phyloP scores from a whole-genome alignment of 257 asterid genomes.

The Nicotiana undulata region DNA sequence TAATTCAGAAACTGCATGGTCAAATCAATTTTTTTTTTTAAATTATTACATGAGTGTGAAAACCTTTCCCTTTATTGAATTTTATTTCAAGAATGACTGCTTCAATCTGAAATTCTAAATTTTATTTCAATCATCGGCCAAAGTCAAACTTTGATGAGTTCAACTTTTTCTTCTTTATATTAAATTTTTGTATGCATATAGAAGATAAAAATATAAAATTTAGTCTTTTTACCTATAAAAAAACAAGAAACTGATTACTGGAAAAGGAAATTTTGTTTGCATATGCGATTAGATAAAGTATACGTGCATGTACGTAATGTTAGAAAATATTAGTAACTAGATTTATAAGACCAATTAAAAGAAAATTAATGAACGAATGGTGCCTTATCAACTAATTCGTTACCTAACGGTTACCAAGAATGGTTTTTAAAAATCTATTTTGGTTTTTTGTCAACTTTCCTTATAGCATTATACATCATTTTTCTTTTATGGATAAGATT shows the following conservation, averaged over 20 bases:
- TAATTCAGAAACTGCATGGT: neutral
- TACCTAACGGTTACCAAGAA: neutral
- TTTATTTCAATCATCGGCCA: neutral
- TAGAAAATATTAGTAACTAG: neutral
- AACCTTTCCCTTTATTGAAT: neutral
- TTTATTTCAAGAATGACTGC: neutral
- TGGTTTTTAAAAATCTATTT: neutral
- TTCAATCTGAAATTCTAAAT: neutral
- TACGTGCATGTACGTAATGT: neutral
- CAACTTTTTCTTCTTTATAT: neutral
- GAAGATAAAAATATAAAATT: neutral
- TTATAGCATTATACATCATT: neutral
- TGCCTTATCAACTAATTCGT: slow-evolving; percentile 7
- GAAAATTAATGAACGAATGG: neutral
- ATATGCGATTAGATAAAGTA: neutral
- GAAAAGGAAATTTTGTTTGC: neutral
- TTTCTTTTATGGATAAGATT: neutral
- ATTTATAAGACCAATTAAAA: neutral
- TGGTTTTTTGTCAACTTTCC: neutral
- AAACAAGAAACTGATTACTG: neutral
- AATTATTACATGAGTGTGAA: neutral
- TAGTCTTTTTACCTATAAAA: neutral
- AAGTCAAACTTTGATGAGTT: slow-evolving; percentile 4
- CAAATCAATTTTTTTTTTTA: neutral
- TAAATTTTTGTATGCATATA: neutral